Conservation (phyloP, 1,139 yeast species). For the Kluyveromyces sp. region DNA sequence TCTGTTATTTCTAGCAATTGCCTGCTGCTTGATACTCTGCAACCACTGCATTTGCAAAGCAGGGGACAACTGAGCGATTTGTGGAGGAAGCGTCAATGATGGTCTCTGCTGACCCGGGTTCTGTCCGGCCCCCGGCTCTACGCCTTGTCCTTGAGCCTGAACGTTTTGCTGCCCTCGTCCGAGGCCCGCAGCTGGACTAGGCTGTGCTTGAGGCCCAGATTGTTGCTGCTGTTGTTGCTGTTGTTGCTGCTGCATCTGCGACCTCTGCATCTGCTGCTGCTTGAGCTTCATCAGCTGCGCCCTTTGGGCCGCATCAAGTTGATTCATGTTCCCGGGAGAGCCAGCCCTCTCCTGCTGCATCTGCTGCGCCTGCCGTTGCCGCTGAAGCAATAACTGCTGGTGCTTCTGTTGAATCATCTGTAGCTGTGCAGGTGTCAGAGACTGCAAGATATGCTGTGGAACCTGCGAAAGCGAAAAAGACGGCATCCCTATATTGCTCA, state of each 20-base stretch:
- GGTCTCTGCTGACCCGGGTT: background rate
- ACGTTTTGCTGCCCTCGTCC: no score
- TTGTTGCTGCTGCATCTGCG: conserved; percentile 15
- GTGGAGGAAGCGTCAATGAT: conserved; percentile 30
- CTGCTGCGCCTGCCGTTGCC: conserved; percentile 18
- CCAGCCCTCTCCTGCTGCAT: conserved; percentile 12
- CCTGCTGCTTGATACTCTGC: conserved; percentile 28
- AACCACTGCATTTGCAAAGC: conserved; percentile 31
- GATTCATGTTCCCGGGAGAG: conserved; percentile 10
- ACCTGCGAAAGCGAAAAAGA: conserved; percentile 30
- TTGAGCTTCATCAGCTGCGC: conserved; percentile 13
- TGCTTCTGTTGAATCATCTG: conserved; percentile 34
- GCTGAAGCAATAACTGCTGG: conserved; percentile 26
- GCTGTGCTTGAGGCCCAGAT: conserved; percentile 11
- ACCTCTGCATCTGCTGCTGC: conserved; percentile 21
- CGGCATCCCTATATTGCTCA: conserved; percentile 32
- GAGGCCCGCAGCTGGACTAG: no score
- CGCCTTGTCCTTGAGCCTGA: conserved; percentile 9
- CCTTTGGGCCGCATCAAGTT: conserved; percentile 21
- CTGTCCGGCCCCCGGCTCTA: conserved; percentile 6
- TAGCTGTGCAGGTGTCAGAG: conserved; percentile 30
- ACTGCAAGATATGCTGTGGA: conserved; percentile 30
- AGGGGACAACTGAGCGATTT: conserved; percentile 30
- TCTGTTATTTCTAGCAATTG: conserved; percentile 28
- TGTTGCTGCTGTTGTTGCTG: conserved; percentile 20